Conservation (phyloP, 345 rosid genomes). For the Psidium friedrichsthalianum region DNA sequence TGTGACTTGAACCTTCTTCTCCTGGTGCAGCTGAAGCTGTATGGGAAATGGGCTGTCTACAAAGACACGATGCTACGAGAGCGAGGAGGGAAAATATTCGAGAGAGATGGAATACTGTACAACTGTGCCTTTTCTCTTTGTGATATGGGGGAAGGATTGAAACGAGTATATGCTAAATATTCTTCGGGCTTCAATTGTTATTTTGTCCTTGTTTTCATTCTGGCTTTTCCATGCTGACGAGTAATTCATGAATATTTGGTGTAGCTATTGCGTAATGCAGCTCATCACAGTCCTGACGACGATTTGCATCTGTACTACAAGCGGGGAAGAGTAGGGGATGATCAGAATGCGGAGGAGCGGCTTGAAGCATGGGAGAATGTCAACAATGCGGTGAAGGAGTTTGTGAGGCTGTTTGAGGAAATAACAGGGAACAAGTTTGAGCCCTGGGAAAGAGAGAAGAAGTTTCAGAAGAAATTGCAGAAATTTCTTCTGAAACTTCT, state of each 20-base stretch:
- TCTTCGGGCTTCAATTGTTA: not conserved
- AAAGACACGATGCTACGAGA: constrained; percentile 47
- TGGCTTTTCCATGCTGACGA: not conserved
- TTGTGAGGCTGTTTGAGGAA: constrained; percentile 51
- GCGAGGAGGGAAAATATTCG: constrained; percentile 42
- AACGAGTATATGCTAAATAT: constrained; percentile 40
- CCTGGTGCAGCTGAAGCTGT: constrained; percentile 48
- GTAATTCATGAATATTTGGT: not conserved
- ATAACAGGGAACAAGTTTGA: constrained; percentile 70
- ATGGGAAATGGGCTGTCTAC: constrained; percentile 61
- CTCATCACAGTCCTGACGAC: constrained; percentile 38
- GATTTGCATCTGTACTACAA: constrained; percentile 57
- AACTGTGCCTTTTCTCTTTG: constrained; percentile 67
- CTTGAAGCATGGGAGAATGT: constrained; percentile 60
- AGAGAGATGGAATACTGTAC: constrained; percentile 58
- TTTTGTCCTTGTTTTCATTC: not conserved
- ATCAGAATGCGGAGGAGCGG: constrained; percentile 51
- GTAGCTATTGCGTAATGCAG: constrained; percentile 65
- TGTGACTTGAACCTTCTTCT: not conserved
- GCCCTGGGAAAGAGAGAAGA: constrained; percentile 80
- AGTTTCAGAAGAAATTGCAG: constrained; percentile 55
- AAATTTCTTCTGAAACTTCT: constrained; percentile 58
- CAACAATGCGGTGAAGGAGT: constrained; percentile 51
- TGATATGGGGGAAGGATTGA: constrained; percentile 50
- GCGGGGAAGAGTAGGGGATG: constrained; percentile 61